Evolutionary conservation across 257 asterid genomes (phyloP).

Genomic region (Capsicum rhomboideum): DNA sequence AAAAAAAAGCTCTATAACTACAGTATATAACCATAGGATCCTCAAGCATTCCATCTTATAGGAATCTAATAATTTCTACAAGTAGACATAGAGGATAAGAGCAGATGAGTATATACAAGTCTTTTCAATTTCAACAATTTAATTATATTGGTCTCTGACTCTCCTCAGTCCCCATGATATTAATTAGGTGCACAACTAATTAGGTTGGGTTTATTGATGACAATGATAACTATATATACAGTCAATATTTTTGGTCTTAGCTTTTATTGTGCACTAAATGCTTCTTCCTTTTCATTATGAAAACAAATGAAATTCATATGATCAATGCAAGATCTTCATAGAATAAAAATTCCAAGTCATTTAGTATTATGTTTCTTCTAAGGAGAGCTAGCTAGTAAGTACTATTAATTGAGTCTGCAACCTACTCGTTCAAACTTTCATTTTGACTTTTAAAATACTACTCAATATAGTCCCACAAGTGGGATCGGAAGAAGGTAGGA

Average conservation of each 20-base stretch:
- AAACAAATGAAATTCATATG: not conserved
- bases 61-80: not conserved
- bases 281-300: not conserved
- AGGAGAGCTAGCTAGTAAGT: not conserved
- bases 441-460: not conserved
- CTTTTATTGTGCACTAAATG: not conserved
- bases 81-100: not conserved
- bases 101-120: not conserved
- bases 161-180: not conserved
- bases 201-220: not conserved
- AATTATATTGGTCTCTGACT: not conserved
- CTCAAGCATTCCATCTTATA: not conserved
- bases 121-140: not conserved
- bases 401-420: not conserved
- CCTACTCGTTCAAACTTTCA: not conserved
- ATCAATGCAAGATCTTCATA: not conserved
- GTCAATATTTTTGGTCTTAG: not conserved
- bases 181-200: not conserved
- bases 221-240: not conserved
- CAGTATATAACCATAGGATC: not conserved
- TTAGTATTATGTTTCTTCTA: not conserved
- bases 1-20: not conserved
- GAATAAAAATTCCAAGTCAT: not conserved
- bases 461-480: not conserved
- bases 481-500: not conserved